These are phyloP conservation scores for Silene vulgaris DNA, from an alignment of 179 eudicot species.

Conservation along the genomic window DNA sequence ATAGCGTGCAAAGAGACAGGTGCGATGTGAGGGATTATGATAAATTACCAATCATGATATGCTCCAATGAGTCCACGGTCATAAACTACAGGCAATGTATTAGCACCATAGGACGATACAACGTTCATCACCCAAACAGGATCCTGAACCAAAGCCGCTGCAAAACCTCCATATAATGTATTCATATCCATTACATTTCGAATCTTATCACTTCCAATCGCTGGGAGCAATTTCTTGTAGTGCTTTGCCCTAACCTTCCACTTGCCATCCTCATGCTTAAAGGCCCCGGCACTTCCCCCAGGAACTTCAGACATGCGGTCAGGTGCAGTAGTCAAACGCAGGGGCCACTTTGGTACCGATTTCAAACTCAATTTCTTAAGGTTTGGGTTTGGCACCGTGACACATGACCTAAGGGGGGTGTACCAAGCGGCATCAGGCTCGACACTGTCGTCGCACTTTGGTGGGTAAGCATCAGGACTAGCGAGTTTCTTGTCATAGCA, in stretches of 20 bases:
- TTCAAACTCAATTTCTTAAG: conserved; percentile 41
- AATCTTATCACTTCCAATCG: conserved; percentile 62
- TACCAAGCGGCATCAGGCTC: conserved; percentile 88
- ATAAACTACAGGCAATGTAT: conserved; percentile 63
- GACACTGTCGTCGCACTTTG: conserved; percentile 72
- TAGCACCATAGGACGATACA: conserved; percentile 68
- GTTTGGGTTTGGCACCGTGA: conserved; percentile 57
- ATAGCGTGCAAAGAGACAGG: neutral
- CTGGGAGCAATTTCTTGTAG: conserved; percentile 64
- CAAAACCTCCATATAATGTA: conserved; percentile 72
- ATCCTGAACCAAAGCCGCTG: conserved; percentile 58
- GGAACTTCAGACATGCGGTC: conserved; percentile 52
- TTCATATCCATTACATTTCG: conserved; percentile 92
- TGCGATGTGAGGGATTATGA: neutral
- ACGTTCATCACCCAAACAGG: conserved; percentile 94
- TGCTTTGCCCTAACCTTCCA: conserved; percentile 66
- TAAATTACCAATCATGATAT: conserved; percentile 70
- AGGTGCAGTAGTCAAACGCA: conserved; percentile 48
- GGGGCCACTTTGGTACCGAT: conserved; percentile 66
- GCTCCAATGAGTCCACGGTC: conserved; percentile 91
- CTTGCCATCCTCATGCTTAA: conserved; percentile 58
- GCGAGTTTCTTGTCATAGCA: conserved; percentile 57
- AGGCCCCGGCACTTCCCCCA: conserved; percentile 52
- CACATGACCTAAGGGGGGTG: conserved; percentile 77
- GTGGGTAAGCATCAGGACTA: conserved; percentile 61